Evolutionary conservation across 495 filamentous ascomycete genomes (phyloP).

Genomic region (Penicillium malachiteum): DNA sequence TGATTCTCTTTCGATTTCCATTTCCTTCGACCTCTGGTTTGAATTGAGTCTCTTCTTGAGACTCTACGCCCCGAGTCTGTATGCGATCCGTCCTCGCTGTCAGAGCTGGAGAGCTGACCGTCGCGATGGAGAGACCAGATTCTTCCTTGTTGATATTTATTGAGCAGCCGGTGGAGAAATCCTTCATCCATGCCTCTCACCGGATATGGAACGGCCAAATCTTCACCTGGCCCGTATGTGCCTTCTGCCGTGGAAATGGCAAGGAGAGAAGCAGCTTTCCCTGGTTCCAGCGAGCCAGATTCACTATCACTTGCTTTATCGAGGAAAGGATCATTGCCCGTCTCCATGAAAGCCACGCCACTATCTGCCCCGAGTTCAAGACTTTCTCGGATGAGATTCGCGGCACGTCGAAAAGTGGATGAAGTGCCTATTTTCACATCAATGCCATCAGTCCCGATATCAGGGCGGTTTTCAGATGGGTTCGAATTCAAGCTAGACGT

Average conservation of each 20-base stretch:
- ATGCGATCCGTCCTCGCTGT: conserved; percentile 33
- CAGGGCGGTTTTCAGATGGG: background rate
- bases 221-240: conserved; percentile 23
- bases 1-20: conserved; percentile 39
- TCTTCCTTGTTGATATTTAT: conserved; percentile 57
- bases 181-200: conserved; percentile 31
- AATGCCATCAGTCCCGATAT: background rate
- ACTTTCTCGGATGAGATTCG: conserved; percentile 56
- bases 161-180: conserved; percentile 51
- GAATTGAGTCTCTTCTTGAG: conserved; percentile 3
- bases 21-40: conserved; percentile 31
- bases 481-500: conserved; percentile 12
- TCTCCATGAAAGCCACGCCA: conserved; percentile 53
- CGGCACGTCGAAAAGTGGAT: conserved; percentile 53
- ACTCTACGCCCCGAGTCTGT: conserved; percentile 13
- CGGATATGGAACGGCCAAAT: conserved; percentile 19
- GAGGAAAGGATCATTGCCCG: conserved; percentile 18
- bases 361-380: conserved; percentile 48
- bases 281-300: conserved; percentile 20
- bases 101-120: conserved; percentile 39
- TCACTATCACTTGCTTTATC: conserved; percentile 31
- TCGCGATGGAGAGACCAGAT: conserved; percentile 63
- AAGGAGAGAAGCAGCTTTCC: conserved; percentile 27
- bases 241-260: conserved; percentile 34
- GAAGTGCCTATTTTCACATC: conserved; percentile 29